Evolutionary conservation across 768 basidiomycete genomes (phyloP), one percentile per base, ranked within the genome.

Genomic region (Hygrocybe punicea): DNA sequence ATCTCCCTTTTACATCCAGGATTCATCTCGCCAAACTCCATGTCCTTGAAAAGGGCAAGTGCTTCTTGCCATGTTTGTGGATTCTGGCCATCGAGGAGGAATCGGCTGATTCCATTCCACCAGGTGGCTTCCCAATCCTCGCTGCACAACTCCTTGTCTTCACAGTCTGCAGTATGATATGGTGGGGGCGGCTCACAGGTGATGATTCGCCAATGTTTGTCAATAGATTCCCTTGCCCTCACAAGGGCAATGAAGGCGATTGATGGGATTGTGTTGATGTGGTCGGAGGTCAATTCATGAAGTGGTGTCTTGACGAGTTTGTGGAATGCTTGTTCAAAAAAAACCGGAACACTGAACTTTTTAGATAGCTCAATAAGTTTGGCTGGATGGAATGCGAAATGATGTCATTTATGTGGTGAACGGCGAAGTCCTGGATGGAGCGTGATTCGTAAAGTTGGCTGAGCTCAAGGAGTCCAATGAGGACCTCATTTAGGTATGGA

Each of bases 101-200:
- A 68, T 0, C 51, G 42, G 2, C 60, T 64, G 60, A 67, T 67
- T 0, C 61, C 58, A 42, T 62, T 64, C 63, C 63, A 65, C 64
- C 67, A 68, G 1, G 57, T 16, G 0, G 34, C n/a, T 4, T 57
- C 53, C 67, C 65, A 68, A 37, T 68, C 66, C 3, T 45, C 29
- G 5, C n/a, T 19, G 19, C 65, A 66, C 3, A 6, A 14, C 2
- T 13, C 14, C 2, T 53, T 4, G 39, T 58, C 11, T 1, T n/a
- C 11, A 34, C 60, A 55, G 34, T 48, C 42, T 11, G 35, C 4
- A 2, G n/a, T 2, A 24, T 55, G 53, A 14, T 4, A 2, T 6
- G n/a, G 1, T 1, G 29, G 19, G 1, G 42, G 53, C 2, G 53
- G 42, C 33, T 55, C 53, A 14, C 14, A 25, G 17, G 53, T 42